Percentiles rank a stretch among this genome's conserved stretches.
Conservation (phyloP, 345 rosid species). For the Acer campestre region DNA sequence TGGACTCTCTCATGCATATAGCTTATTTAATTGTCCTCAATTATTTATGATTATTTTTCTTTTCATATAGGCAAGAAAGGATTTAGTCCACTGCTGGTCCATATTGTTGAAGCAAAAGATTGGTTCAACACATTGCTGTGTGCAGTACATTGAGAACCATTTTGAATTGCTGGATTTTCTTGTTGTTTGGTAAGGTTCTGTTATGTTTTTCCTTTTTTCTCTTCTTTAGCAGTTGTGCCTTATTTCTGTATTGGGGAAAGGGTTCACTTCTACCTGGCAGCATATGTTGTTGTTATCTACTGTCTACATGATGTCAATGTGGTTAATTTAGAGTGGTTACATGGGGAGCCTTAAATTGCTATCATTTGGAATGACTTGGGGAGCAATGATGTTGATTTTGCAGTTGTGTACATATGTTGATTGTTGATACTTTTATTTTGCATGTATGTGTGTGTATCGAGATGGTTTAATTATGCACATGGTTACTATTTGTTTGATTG, state of each 20-base stretch:
- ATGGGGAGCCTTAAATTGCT: neutral
- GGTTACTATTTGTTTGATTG: neutral
- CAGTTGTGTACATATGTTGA: neutral
- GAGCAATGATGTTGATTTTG: neutral
- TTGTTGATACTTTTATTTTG: neutral
- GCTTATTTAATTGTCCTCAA: neutral
- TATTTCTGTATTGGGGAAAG: constrained; percentile 1
- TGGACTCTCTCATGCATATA: neutral
- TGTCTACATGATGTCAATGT: neutral
- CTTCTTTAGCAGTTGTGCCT: constrained; percentile 1
- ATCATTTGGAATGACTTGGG: neutral
- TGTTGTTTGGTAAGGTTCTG: constrained; percentile 59
- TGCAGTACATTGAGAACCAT: constrained; percentile 84
- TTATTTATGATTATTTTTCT: neutral
- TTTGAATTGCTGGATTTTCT: constrained; percentile 85
- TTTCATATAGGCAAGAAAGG: constrained; percentile 76
- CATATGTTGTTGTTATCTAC: neutral
- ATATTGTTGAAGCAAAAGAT: constrained; percentile 81
- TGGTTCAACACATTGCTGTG: constrained; percentile 64
- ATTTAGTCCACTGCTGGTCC: constrained; percentile 91
- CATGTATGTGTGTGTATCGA: neutral
- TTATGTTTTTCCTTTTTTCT: neutral
- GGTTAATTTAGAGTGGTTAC: neutral
- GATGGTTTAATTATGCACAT: neutral
- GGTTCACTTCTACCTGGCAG: neutral